Percentiles rank a stretch among this genome's conserved stretches.
These are phyloP conservation scores for Mycena vitilis DNA, from an alignment of 768 basidiomycete genomes.

Conservation along the genomic window DNA sequence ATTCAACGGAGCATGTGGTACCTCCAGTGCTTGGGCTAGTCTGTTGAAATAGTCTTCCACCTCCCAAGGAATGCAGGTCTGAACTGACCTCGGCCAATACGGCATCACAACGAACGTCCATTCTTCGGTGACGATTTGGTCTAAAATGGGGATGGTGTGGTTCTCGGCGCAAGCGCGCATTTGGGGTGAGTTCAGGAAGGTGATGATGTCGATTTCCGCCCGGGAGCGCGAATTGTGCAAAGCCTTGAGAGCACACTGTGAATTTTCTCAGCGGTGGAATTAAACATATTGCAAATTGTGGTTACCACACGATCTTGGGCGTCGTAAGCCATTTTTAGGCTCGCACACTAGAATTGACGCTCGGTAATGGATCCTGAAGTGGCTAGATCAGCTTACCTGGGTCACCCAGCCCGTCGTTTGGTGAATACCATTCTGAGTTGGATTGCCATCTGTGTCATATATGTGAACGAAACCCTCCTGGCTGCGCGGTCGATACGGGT, in stretches of 20 bases:
- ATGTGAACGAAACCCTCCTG: conserved; percentile 29
- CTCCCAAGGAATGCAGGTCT: conserved; percentile 34
- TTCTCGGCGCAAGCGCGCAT: conserved; percentile 33
- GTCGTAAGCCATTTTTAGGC: conserved; percentile 37
- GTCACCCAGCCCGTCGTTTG: conserved; percentile 37
- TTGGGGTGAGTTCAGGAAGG: conserved; percentile 32
- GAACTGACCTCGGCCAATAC: conserved; percentile 34
- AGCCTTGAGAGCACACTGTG: conserved; percentile 33
- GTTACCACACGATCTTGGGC: conserved; percentile 32
- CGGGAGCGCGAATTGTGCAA: conserved; percentile 27
- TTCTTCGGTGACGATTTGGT: conserved; percentile 32
- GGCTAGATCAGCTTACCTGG: conserved; percentile 15
- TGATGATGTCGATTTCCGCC: conserved; percentile 30
- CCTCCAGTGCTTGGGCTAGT: conserved; percentile 32
- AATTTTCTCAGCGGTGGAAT: not conserved
- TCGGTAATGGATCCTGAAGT: not conserved
- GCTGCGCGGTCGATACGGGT: conserved; percentile 26
- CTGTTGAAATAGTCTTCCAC: conserved; percentile 36
- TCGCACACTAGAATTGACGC: conserved; percentile 14
- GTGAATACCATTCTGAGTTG: conserved; percentile 16
- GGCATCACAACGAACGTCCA: conserved; percentile 37
- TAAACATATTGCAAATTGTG: not conserved
- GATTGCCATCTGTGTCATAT: conserved; percentile 4
- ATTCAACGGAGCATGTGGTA: conserved; percentile 16
- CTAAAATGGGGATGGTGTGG: conserved; percentile 36